A percentile compares a stretch with the other conserved stretches of the same genome.
These are phyloP conservation scores for Trichophyton benhamiae DNA, from an alignment of 2,329 filamentous ascomycete genomes.

Conservation along the genomic window DNA sequence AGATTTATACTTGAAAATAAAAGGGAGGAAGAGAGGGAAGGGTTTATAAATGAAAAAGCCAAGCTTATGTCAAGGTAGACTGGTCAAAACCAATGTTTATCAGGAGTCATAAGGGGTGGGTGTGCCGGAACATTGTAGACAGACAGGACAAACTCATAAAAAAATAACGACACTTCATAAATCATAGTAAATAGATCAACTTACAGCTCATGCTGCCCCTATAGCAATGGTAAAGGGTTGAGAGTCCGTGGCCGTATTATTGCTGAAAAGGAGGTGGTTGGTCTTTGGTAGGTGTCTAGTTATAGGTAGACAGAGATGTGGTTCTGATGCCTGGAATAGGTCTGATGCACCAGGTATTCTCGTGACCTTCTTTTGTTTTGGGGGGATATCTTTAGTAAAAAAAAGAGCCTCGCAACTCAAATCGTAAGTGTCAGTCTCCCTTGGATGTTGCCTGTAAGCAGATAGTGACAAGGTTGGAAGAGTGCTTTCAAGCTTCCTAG, in stretches of 20 bases:
- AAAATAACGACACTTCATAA: background rate
- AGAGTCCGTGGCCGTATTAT: conserved; percentile 24
- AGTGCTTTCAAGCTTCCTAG: background rate
- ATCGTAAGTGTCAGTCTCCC: background rate
- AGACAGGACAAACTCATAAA: background rate
- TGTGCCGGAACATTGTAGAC: background rate
- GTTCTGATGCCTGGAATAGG: conserved; percentile 28
- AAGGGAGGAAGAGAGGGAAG: background rate
- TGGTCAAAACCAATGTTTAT: background rate
- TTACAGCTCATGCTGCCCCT: conserved; percentile 43
- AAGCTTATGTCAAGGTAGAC: conserved; percentile 4
- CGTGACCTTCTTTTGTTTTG: background rate
- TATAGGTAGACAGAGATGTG: background rate
- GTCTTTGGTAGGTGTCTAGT: background rate
- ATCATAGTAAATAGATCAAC: conserved; percentile 20
- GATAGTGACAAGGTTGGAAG: background rate
- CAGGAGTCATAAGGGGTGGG: background rate
- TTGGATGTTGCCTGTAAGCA: background rate
- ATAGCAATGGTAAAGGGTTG: conserved; percentile 36
- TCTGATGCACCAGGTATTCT: background rate
- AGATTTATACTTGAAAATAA: conserved; percentile 2
- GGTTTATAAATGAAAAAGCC: conserved; percentile 7
- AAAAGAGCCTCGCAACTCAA: background rate
- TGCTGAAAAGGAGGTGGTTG: background rate
- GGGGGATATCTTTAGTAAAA: background rate